A percentile compares a stretch with the other conserved stretches of the same genome.
phyloP scores from a whole-genome alignment of 73 alveolate genomes.

The Paraurostyla sp. region DNA sequence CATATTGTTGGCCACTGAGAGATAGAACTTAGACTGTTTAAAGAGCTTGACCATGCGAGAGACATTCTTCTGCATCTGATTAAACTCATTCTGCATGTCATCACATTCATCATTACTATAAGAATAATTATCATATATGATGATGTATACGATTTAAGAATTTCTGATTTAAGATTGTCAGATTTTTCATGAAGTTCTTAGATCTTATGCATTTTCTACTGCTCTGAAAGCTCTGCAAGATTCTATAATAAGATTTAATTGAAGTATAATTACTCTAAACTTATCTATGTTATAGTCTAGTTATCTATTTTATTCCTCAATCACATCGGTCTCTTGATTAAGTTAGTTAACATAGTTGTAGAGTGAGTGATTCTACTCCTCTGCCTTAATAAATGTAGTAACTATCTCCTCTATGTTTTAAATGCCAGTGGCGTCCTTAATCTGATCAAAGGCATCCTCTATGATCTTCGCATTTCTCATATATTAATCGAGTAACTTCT shows the following conservation, averaged over 20 bases:
- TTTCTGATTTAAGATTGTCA: conserved; percentile 7
- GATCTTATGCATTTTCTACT: conserved; percentile 37
- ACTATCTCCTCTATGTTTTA: conserved; percentile 85
- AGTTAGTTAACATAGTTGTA: conserved; percentile 82
- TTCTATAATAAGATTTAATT: background rate
- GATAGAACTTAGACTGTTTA: conserved; percentile 60
- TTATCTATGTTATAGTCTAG: conserved; percentile 69
- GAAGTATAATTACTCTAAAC: background rate
- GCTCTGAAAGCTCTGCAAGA: conserved; percentile 49
- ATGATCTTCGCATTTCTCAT: conserved; percentile 79
- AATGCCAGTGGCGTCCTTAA: conserved; percentile 86
- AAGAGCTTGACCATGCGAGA: conserved; percentile 67
- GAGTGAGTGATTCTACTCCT: conserved; percentile 79
- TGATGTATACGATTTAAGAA: background rate
- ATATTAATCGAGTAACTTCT: conserved; percentile 74
- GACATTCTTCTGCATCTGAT: conserved; percentile 45
- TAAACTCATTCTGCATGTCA: conserved; percentile 56
- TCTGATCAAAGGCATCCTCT: conserved; percentile 85
- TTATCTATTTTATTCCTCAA: conserved; percentile 74
- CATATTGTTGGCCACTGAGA: conserved; percentile 56
- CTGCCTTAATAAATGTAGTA: conserved; percentile 87
- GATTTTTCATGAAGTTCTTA: conserved; percentile 36
- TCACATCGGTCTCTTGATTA: conserved; percentile 76
- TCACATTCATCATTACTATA: conserved; percentile 2
- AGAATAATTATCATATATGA: background rate